phyloP scores from a whole-genome alignment of 306 rosid species.

The Datisca glomerata region DNA sequence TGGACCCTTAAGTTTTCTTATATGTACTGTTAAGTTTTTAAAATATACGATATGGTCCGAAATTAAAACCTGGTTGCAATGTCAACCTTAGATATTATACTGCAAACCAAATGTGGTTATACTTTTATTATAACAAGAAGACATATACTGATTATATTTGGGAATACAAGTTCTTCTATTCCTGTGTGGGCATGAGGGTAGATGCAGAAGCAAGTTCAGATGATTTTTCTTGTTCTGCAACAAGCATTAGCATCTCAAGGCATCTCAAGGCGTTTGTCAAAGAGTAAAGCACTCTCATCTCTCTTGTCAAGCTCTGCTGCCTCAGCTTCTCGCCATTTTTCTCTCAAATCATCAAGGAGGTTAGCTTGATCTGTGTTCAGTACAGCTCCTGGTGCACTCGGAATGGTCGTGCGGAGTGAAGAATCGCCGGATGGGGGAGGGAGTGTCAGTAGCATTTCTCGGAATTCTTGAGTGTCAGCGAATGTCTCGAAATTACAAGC shows the following conservation, averaged over 20 bases:
- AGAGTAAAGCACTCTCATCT: constrained; percentile 84
- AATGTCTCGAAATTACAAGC: constrained; percentile 85
- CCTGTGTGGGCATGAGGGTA: too few relatives aligned
- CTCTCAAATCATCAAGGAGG: constrained; percentile 87
- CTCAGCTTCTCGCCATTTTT: constrained; percentile 96
- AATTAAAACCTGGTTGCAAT: too few relatives aligned
- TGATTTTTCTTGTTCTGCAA: constrained; percentile 73
- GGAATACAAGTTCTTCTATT: too few relatives aligned
- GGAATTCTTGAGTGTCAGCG: constrained; percentile 68
- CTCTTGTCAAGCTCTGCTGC: constrained; percentile 93
- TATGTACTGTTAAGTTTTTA: too few relatives aligned
- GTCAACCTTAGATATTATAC: too few relatives aligned
- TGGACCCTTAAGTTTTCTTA: too few relatives aligned
- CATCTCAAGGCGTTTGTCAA: constrained; percentile 89
- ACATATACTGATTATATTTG: too few relatives aligned
- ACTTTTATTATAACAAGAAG: too few relatives aligned
- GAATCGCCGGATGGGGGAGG: constrained; percentile 97
- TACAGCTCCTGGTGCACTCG: constrained; percentile 85
- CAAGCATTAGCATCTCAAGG: constrained; percentile 80
- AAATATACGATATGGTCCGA: too few relatives aligned
- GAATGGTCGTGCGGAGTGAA: constrained; percentile 76
- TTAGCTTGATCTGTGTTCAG: constrained; percentile 57
- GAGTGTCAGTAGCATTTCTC: constrained; percentile 68
- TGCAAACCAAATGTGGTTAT: too few relatives aligned
- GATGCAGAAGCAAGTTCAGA: too few relatives aligned